These are phyloP conservation scores for Colletotrichum sp. DNA, from an alignment of 2,329 filamentous ascomycete genomes.

Conservation along the genomic window DNA sequence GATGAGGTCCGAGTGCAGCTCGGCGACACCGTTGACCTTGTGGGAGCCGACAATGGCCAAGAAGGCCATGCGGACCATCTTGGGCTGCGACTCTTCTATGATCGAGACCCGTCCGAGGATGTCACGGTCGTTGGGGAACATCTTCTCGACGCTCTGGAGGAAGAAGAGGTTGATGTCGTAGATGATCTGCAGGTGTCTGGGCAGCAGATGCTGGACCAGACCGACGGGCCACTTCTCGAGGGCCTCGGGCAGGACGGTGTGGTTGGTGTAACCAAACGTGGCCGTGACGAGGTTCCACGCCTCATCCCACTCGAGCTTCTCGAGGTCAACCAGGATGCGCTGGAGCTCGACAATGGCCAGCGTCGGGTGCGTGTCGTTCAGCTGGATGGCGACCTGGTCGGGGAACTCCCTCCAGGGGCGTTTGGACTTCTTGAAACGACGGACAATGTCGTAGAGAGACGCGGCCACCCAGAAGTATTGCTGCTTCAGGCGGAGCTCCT, in stretches of 20 bases:
- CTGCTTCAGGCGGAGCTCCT: constrained; percentile 97
- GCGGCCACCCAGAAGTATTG: constrained; percentile 99
- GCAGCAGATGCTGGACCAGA: constrained; percentile 88
- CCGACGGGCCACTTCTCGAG: constrained; percentile 98
- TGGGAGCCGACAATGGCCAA: constrained; percentile 96
- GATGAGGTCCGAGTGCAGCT: constrained; percentile 96
- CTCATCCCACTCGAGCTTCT: constrained; percentile 91
- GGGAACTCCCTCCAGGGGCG: constrained; percentile 90
- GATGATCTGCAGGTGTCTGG: constrained; percentile 94
- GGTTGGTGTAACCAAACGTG: constrained; percentile 97
- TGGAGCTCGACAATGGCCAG: constrained; percentile 95
- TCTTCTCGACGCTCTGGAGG: constrained; percentile 87
- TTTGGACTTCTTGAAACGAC: constrained; percentile 97
- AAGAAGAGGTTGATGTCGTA: constrained; percentile 98
- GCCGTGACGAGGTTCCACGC: constrained; percentile 83
- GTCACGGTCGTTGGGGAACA: constrained; percentile 88
- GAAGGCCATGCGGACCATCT: constrained; percentile 98
- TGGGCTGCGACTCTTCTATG: constrained; percentile 94
- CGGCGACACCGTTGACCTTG: constrained; percentile 98
- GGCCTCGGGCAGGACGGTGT: constrained; percentile 95
- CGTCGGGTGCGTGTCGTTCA: constrained; percentile 97
- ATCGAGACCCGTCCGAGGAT: constrained; percentile 89
- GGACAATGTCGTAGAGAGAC: constrained; percentile 93
- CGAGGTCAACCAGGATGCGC: constrained; percentile 86
- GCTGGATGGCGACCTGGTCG: constrained; percentile 94